Evolutionary conservation across 108 stramenopile genomes (phyloP).

Genomic region (Cyclotella kingstonii): DNA sequence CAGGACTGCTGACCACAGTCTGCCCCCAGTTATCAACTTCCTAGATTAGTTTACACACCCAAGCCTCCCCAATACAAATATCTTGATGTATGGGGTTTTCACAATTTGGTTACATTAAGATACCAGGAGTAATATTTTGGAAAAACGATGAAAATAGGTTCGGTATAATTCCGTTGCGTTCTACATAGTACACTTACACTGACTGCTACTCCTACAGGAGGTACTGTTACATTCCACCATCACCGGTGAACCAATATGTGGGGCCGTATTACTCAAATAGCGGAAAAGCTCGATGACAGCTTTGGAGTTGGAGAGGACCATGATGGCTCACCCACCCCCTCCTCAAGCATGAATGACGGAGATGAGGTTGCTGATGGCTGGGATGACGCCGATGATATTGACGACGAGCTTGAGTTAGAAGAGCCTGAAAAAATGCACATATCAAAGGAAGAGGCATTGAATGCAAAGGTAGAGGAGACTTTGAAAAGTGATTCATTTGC

Average conservation of each 20-base stretch:
- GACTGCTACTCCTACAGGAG: too few relatives aligned
- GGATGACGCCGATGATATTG: slow-evolving; percentile 21
- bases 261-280: slow-evolving; percentile 33
- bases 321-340: not conserved
- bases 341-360: not conserved
- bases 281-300: slow-evolving; percentile 32
- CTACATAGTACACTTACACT: too few relatives aligned
- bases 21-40: too few relatives aligned
- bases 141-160: too few relatives aligned
- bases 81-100: too few relatives aligned
- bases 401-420: slow-evolving; percentile 17
- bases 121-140: too few relatives aligned
- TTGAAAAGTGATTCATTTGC: not conserved
- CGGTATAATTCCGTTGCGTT: too few relatives aligned
- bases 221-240: too few relatives aligned
- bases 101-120: too few relatives aligned
- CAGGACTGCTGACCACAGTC: too few relatives aligned
- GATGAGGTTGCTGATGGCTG: slow-evolving; percentile 8
- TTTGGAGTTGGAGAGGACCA: slow-evolving; percentile 11
- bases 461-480: not conserved
- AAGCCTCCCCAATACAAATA: too few relatives aligned
- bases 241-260: slow-evolving; percentile 39
- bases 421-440: not conserved
- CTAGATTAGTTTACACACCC: too few relatives aligned
- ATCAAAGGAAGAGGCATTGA: not conserved